Evolutionary conservation across 805 yeast genomes (phyloP), one percentile per base, ranked within the genome.

Genomic region (Nakazawaea siamensis): DNA sequence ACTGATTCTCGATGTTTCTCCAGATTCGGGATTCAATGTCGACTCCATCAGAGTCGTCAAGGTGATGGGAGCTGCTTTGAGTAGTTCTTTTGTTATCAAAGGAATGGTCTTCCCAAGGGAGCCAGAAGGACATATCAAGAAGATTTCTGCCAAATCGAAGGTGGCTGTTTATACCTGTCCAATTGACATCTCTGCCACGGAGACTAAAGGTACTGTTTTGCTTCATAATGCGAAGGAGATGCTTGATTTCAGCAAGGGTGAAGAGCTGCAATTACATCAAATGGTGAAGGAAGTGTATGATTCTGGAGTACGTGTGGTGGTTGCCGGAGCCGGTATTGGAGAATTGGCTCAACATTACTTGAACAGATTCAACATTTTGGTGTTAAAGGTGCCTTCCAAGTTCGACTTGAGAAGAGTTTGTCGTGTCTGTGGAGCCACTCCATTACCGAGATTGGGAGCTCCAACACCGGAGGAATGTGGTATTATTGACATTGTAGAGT

Each of bases 71-170:
- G 70, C 94, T 13, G 69, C 88, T 34, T 66, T 92, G 47, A 60
- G 65, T 24, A 68, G 70, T 48, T 81, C 94, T 10, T 70, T 70
- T 49, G 97, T 92, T 35, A 67, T 92, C 44, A 85, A 83, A 60
- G 98, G 98, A 47, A 92, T 92, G 98, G 96, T 92, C 25, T 90
- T 92, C 70, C 94, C 94, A 46, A 75, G 94, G 50, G 95, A 87
- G 58, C 96, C 97, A n/a, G 97, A 90, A 57, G 94, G 97, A 12
- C 78, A 76, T 46, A 60, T 88, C 33, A 86, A 85, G 54, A 70
- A 77, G 42, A 63, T 81, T 38, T 55, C 49, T 8, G 50, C 57
- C 30, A 76, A 70, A 47, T 76, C 94, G 13, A 87, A 85, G 56
- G 97, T 92, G 30, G 98, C 84, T 8, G 88, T 87, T 2, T 92